Percentiles rank a stretch among this genome's conserved stretches.
These are phyloP conservation scores for Raphanus raphanistrum DNA, from an alignment of 345 rosid genomes.

Conservation along the genomic window DNA sequence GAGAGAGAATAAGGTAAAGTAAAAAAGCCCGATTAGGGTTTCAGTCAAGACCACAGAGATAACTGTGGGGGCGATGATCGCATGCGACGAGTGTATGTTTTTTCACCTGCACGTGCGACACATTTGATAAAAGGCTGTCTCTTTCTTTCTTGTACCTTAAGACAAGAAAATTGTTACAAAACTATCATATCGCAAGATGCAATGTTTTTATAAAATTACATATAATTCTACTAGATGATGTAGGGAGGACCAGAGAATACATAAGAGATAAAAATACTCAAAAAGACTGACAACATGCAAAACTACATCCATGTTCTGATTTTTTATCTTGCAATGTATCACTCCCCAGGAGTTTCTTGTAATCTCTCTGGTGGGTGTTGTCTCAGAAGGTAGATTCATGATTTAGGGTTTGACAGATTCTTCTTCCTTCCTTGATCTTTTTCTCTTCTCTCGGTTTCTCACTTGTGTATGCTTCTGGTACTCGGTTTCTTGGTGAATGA, in stretches of 20 bases:
- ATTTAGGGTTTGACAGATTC: conserved; percentile 10
- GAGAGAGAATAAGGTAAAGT: not conserved
- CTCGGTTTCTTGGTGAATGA: conserved; percentile 51
- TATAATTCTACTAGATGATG: conserved; percentile 16
- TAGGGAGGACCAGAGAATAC: conserved; percentile 6
- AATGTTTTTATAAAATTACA: conserved; percentile 19
- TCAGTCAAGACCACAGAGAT: not conserved
- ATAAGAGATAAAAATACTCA: not conserved
- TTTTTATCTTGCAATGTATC: conserved; percentile 19
- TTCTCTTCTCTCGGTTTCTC: conserved; percentile 6
- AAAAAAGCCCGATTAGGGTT: conserved; percentile 20
- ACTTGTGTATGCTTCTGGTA: conserved; percentile 30
- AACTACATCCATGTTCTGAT: conserved; percentile 10
- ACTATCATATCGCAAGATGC: not conserved
- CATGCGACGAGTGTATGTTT: conserved; percentile 10
- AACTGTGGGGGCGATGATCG: not conserved
- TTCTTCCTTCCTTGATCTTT: not conserved
- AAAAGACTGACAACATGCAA: conserved; percentile 6
- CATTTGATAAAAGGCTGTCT: not conserved
- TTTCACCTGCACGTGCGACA: not conserved
- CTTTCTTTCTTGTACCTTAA: not conserved
- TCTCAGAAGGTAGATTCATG: conserved; percentile 23
- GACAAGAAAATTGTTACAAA: not conserved
- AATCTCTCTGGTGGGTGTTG: conserved; percentile 14
- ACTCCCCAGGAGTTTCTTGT: conserved; percentile 6